Base-by-base conservation (phyloP, 202 grass and related monocot genomes). In the Bolboschoenoplectus hybrid region DNA sequence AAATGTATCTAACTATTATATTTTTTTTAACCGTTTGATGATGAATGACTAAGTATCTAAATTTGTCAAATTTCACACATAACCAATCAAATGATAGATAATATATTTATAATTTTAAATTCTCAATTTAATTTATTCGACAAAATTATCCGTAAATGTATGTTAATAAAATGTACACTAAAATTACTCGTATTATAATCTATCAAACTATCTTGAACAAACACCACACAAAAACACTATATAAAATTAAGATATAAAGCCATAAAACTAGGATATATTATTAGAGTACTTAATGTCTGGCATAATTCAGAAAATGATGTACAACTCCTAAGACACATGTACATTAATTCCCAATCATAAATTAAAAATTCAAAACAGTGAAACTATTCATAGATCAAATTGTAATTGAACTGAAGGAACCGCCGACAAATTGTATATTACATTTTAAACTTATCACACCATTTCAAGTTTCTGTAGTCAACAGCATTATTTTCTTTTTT, bases 391-490 rank as follows among this genome's bases (percentile, higher is more conserved):
- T 76, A 53, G n/a, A 56, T 76, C 41, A 9, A 72, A 45, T 77
- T 12, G 32, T 57, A 38, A 57, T 52, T 78, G 40, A 78, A 39
- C 13, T 39, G 5, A 76, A 46, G 40, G 41, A 45, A 16, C 34
- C 73, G 57, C 74, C 74, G 50, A 78, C 74, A 56, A 34, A 53
- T 16, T 36, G 5, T 76, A 76, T 76, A 76, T 53, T 76, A 13
- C 9, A 71, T 71, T 45, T 71, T 71, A 11, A 71, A 17, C 14
- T 46, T 9, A 6, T 71, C 16, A 19, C 68, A 19, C 70, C 44
- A 50, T 74, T 74, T 73, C 9, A 16, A 43, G 36, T 67, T 72
- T 47, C 6, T 45, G 39, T 41, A 71, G 46, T 45, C 41, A 17
- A 71, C 67, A 71, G 67, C 67, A 19, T 20, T 7, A 45, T 71